Evolutionary conservation across 441 rosid species (phyloP), one percentile per base, ranked within the genome.

Genomic region (Theobroma grandiflorum): DNA sequence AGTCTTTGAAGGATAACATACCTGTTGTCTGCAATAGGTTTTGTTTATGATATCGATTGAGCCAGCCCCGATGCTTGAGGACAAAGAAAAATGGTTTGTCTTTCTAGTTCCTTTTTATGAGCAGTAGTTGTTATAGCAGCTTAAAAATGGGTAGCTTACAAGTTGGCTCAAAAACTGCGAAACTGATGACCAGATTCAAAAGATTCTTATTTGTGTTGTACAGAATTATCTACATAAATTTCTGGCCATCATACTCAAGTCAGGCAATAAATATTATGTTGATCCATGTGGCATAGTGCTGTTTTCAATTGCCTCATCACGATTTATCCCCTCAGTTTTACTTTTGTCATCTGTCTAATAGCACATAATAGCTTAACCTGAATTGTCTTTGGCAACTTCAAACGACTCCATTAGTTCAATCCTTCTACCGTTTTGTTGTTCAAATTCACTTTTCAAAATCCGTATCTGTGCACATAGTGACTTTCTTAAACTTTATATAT

Each of bases 1-100:
- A 20, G 43, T 22, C 6, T 76, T 50, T 74, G 58, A 15, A 75
- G 15, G 31, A 74, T 82, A 61, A 81, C 74, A 76, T 88, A 63
- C 72, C 77, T 84, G 35, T 85, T 58, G 61, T 82, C 53, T 84
- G 79, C 85, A 83, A 84, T 85, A 95, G 99, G 99, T 97, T 80
- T 86, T 97, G 82, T 97, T 97, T 87, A 97, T 97, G 99, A 95
- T 97, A 89, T 94, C 98, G 38, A 90, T 85, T 78, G 99, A 97
- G 88, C 99, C 99, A 77, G 97, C 99, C 85, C 99, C 99, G n/a
- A 97, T 97, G 99, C 99, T 95, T 35, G 99, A 97, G 88, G 99
- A 97, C 86, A 97, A 97, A 94, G 99, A 97, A 87, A 97, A 95
- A 90, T 97, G 99, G 99, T 97, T 85, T 11, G 94, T 80, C 55